Evolutionary conservation across 2,329 filamentous ascomycete species (phyloP).

Genomic region (Cercospora zeina): DNA sequence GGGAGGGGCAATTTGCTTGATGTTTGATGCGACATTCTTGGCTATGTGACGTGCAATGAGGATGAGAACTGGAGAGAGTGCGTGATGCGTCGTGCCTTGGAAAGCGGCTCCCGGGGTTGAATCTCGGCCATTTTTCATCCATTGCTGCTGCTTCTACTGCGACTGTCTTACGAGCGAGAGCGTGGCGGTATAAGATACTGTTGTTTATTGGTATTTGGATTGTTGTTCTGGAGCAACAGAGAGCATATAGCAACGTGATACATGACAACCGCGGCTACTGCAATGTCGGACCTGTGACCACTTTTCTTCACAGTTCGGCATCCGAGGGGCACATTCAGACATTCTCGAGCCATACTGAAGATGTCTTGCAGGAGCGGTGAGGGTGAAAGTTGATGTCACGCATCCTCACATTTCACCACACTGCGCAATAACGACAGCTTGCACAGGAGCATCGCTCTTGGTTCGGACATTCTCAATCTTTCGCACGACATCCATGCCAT

Average conservation of each 20-base stretch:
- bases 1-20: not conserved
- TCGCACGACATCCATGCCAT: slow-evolving; percentile 84
- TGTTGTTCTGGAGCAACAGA: not conserved
- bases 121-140: not conserved
- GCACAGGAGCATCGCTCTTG: slow-evolving; percentile 76
- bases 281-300: not conserved
- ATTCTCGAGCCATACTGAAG: too few relatives aligned
- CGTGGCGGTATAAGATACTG: not conserved
- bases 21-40: not conserved
- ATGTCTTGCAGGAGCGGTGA: not conserved
- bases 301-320: not conserved
- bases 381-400: not conserved
- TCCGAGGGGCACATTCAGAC: too few relatives aligned
- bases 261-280: not conserved
- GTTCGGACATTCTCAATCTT: slow-evolving; percentile 94
- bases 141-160: not conserved
- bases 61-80: not conserved
- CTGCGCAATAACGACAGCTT: slow-evolving; percentile 80
- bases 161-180: not conserved
- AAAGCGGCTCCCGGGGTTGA: not conserved
- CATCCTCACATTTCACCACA: slow-evolving; percentile 82
- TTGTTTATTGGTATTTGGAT: not conserved
- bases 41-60: not conserved
- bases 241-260: not conserved
- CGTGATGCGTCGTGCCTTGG: not conserved